Conservation (phyloP, 192 early-diverging fungal genomes). For the Coemansia sp. region DNA sequence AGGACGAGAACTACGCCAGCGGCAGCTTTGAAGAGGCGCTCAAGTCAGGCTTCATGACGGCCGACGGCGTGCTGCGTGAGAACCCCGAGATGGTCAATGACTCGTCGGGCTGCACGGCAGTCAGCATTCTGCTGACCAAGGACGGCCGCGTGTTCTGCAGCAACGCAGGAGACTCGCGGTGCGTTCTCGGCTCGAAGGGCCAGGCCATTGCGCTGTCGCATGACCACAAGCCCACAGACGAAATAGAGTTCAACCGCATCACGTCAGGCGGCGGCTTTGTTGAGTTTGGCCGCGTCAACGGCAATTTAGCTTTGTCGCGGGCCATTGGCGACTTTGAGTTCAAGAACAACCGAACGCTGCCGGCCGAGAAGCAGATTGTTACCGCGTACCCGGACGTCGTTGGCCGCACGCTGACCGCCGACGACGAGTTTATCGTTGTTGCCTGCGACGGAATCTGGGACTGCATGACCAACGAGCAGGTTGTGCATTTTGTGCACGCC, state of each 20-base stretch:
- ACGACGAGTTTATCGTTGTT: conserved; percentile 88
- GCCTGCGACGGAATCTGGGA: conserved; percentile 99
- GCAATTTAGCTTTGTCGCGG: conserved; percentile 95
- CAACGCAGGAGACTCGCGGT: conserved; percentile 96
- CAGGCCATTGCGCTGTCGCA: conserved; percentile 73
- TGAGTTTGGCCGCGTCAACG: conserved; percentile 98
- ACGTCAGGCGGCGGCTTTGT: conserved; percentile 92
- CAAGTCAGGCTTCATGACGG: conserved; percentile 77
- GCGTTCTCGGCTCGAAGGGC: conserved; percentile 82
- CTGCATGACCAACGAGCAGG: conserved; percentile 88
- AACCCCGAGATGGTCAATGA: conserved; percentile 76
- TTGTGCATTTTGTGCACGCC: conserved; percentile 80
- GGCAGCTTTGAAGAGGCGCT: conserved; percentile 76
- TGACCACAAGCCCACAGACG: conserved; percentile 96
- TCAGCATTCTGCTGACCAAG: conserved; percentile 79
- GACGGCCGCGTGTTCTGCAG: conserved; percentile 77
- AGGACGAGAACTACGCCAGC: conserved; percentile 62
- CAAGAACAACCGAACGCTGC: conserved; percentile 79
- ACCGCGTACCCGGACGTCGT: conserved; percentile 88
- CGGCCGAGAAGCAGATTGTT: conserved; percentile 89
- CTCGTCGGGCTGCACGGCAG: conserved; percentile 97
- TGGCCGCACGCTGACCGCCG: conserved; percentile 43
- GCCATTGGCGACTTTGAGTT: conserved; percentile 99
- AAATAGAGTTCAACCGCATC: conserved; percentile 83
- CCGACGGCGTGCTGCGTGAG: conserved; percentile 77